Base-by-base conservation (phyloP, 192 early-diverging fungal genomes). In the Gamsiella multidivaricata region DNA sequence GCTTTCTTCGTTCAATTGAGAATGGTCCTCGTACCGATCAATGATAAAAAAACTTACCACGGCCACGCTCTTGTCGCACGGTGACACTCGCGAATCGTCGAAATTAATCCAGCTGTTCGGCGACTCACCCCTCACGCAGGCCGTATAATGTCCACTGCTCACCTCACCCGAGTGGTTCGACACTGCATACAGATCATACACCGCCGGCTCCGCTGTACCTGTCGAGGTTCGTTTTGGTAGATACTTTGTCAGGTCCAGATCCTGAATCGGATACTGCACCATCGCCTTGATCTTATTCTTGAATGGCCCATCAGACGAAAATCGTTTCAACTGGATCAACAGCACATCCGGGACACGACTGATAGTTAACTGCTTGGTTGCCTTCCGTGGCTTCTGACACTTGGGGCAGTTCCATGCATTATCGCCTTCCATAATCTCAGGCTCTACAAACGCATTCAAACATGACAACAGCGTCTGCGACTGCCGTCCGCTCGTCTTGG, bases 291-390 rank as follows among this genome's bases (percentile, higher is more conserved):
- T 72, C 69, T 98, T 98, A 75, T 97, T 91, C 43, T 92, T 88
- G 76, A 98, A 98, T 9, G 95, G 96, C 0, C 97, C 97, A 55
- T 94, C 83, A 33, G 86, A 95, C 20, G 91, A 97, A 57, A 98
- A 99, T 52, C 97, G 88, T 79, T 98, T 99, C 67, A 99, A 63
- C 61, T 98, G 95, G 53, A 99, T 88, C 52, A 98, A 74, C n/a
- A 99, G 80, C 32, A 99, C 91, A 51, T 91, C 85, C 1, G 98
- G 98, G 28, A 98, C 79, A 26, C 88, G 83, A 2, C 94, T 91
- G 14, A 99, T 84, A 14, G 88, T 86, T 41, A 97, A 67, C 20
- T 81, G 82, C 72, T 99, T 99, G 20, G 86, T 89, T 4, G 96
- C 87, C 17, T 85, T 80, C 6, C 95, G 87, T 18, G 78, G 85